Evolutionary conservation across 1,284 basidiomycete genomes (phyloP), one percentile per base, ranked within the genome.

Genomic region (Bondarzewia mesenterica): DNA sequence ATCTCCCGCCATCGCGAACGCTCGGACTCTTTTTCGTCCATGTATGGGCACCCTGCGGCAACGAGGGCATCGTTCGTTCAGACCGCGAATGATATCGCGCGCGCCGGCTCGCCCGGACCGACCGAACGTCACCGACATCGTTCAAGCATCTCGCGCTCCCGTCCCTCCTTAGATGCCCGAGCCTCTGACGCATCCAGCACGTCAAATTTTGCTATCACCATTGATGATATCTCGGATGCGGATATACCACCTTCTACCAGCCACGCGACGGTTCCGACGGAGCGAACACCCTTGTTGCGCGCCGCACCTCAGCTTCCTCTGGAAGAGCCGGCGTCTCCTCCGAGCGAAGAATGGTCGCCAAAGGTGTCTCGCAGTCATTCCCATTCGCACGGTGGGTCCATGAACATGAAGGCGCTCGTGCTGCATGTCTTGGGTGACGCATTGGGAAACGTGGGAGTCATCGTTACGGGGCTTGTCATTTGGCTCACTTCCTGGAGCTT

Each of bases 321-420:
- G 10, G 32, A 46, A 21, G 46, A 50, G 15, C 42, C 57, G 14
- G 26, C 16, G 21, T 32, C 23, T 1, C 2, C 44, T 8, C 26
- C 42, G 25, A 39, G 41, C 35, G 39, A 23, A 1, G 47, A 27
- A 3, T 44, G 39, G 55, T 32, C 52, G 12, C n/a, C n/a, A 52
- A 46, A 53, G 54, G 52, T 26, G 48, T 57, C 48, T 42, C 40
- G 23, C 36, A 45, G 16, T 29, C 53, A 35, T 54, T 61, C 16
- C 50, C 50, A 51, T 5, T 63, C 72, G 1, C 86, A 90, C 61
- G 18, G 54, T 15, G 53, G 86, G 16, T 89, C 85, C 5, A 98
- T 99, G 95, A 99, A 98, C 69, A 98, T 99, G 93, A 88, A 75
- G 27, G 96, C 93, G 25, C 78, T 99, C 3, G 77, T 99, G 49